Evolutionary conservation across 306 rosid genomes (phyloP).

Genomic region (Dryas octopetala): DNA sequence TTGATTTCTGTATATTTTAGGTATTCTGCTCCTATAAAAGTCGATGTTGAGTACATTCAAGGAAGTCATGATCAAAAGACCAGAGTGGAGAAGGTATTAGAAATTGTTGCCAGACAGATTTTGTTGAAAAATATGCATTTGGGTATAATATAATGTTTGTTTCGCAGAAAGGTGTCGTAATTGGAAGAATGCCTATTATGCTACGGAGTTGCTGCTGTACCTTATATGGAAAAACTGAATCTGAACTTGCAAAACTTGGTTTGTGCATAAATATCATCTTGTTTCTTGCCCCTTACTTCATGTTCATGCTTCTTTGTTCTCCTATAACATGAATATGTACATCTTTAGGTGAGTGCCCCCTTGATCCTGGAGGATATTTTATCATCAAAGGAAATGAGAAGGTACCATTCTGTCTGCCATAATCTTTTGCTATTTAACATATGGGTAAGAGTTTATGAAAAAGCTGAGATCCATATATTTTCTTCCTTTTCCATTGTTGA

Average conservation of each 20-base stretch:
- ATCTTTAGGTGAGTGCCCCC: conserved; percentile 83
- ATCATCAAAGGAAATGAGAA: conserved; percentile 90
- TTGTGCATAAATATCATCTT: conserved; percentile 27
- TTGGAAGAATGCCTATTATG: conserved; percentile 94
- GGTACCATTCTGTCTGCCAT: conserved; percentile 46
- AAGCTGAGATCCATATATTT: not conserved
- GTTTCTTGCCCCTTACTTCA: not conserved
- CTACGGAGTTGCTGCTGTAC: conserved; percentile 76
- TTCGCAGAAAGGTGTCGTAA: conserved; percentile 44
- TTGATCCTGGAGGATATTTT: conserved; percentile 97
- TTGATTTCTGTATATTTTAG: conserved; percentile 36
- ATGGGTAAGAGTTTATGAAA: not conserved
- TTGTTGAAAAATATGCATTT: not conserved
- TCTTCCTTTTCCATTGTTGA: not conserved
- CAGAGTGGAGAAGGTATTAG: conserved; percentile 44
- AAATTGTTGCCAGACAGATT: conserved; percentile 19
- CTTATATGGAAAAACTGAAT: conserved; percentile 66
- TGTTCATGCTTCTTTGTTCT: not conserved
- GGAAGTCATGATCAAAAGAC: conserved; percentile 47
- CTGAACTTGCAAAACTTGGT: conserved; percentile 86
- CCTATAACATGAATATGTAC: conserved; percentile 12
- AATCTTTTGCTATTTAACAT: conserved; percentile 17
- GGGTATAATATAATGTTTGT: conserved; percentile 15
- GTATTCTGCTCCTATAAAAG: conserved; percentile 76
- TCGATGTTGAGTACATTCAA: conserved; percentile 61